These are phyloP conservation scores for Heliamphora ciliata DNA, from an alignment of 179 eudicot species.

Conservation along the genomic window DNA sequence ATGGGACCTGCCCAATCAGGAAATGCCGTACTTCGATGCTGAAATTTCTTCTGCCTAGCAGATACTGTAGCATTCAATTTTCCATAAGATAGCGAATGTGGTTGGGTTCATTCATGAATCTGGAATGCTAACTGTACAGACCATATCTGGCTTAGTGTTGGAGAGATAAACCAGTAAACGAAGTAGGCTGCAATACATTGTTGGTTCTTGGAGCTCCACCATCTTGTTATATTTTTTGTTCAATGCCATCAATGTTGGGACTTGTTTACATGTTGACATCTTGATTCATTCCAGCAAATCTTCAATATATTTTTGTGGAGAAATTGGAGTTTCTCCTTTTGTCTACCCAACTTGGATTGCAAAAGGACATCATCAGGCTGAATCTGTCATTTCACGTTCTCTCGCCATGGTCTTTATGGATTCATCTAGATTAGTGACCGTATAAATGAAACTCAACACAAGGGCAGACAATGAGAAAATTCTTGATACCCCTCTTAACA, in stretches of 20 bases:
- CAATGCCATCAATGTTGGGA: not conserved
- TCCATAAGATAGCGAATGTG: not conserved
- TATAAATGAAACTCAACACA: conserved; percentile 19
- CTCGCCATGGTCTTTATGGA: conserved; percentile 5
- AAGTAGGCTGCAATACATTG: not conserved
- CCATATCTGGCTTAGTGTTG: conserved; percentile 9
- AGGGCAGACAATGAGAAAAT: not conserved
- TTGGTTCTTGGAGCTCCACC: conserved; percentile 2
- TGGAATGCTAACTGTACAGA: not conserved
- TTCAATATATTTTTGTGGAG: conserved; percentile 6
- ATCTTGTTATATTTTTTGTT: conserved; percentile 9
- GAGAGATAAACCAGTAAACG: conserved; percentile 12
- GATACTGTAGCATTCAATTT: not conserved
- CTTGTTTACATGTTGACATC: not conserved
- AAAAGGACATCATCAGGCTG: not conserved
- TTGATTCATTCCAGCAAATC: not conserved
- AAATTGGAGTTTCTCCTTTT: not conserved
- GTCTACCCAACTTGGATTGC: not conserved
- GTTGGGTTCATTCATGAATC: conserved; percentile 1
- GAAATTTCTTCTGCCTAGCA: not conserved
- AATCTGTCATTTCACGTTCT: not conserved
- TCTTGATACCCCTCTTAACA: not conserved
- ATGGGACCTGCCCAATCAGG: not conserved
- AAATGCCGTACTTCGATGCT: too few species aligned
- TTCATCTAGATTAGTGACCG: conserved; percentile 7